phyloP scores from a whole-genome alignment of 371 early-diverging fungal genomes.

The Apophysomyces sp. region DNA sequence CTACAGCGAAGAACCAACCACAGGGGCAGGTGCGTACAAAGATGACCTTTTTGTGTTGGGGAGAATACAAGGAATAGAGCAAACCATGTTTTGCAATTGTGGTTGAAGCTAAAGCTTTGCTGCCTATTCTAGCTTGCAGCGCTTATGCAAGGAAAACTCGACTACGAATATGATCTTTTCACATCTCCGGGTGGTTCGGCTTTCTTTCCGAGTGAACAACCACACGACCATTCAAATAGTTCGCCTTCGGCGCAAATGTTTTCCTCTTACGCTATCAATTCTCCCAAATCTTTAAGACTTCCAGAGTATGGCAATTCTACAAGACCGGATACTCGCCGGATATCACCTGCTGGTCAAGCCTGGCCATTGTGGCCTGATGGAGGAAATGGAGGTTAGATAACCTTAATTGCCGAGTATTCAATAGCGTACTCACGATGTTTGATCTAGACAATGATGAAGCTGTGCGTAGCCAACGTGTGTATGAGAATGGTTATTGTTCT shows the following conservation, averaged over 20 bases:
- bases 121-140: conserved; percentile 33
- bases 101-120: background rate
- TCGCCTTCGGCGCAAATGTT: conserved; percentile 19
- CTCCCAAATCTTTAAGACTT: conserved; percentile 3
- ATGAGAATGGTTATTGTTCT: background rate
- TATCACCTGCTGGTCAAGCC: too few species aligned
- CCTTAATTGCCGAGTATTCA: too few species aligned
- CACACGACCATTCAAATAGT: conserved; percentile 31
- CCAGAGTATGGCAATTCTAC: too few species aligned
- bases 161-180: conserved; percentile 38
- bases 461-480: too few species aligned
- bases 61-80: too few species aligned
- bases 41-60: background rate
- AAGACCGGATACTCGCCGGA: too few species aligned
- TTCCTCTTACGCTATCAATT: conserved; percentile 25
- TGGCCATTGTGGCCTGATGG: too few species aligned
- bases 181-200: conserved; percentile 11
- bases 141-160: conserved; percentile 40
- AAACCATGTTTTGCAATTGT: too few species aligned
- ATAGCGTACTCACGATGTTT: too few species aligned
- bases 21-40: conserved; percentile 6
- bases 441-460: too few species aligned
- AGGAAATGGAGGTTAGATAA: too few species aligned
- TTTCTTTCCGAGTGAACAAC: conserved; percentile 26
- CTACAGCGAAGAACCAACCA: conserved; percentile 8